A percentile compares a stretch with the other conserved stretches of the same genome.
Evolutionary conservation across 1,284 basidiomycete genomes (phyloP).

Genomic region (Cystobasidium sp.): DNA sequence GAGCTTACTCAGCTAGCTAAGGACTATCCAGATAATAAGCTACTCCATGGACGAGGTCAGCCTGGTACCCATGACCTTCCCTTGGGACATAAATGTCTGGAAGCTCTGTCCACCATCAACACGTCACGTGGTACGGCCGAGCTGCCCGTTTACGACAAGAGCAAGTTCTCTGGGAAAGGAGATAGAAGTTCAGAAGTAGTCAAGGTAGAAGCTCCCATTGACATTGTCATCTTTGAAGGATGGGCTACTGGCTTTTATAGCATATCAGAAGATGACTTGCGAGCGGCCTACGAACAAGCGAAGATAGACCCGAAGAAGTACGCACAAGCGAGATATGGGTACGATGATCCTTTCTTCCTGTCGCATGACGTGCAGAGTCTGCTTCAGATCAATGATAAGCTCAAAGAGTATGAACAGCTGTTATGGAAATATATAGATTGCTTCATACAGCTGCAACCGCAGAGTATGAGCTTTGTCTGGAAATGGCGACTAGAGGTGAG

Average conservation of each 20-base stretch:
- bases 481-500: slow-evolving; percentile 51
- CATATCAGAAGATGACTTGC: slow-evolving; percentile 55
- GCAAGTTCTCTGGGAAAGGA: slow-evolving; percentile 74
- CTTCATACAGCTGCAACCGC: slow-evolving; percentile 68
- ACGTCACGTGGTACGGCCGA: slow-evolving; percentile 59
- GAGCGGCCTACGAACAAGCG: slow-evolving; percentile 54
- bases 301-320: slow-evolving; percentile 20
- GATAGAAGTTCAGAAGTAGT: slow-evolving; percentile 67
- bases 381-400: slow-evolving; percentile 65
- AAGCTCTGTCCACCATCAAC: slow-evolving; percentile 63
- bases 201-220: slow-evolving; percentile 62
- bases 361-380: slow-evolving; percentile 61
- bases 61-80: slow-evolving; percentile 83
- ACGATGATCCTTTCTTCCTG: slow-evolving; percentile 50
- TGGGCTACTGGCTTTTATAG: slow-evolving; percentile 61
- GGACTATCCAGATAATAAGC: slow-evolving; percentile 65
- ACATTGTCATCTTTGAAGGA: slow-evolving; percentile 84
- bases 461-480: slow-evolving; percentile 50
- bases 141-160: slow-evolving; percentile 87
- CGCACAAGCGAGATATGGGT: slow-evolving; percentile 41
- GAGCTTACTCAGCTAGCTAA: slow-evolving; percentile 64
- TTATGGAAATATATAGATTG: slow-evolving; percentile 72
- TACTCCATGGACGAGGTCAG: slow-evolving; percentile 77
- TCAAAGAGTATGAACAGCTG: slow-evolving; percentile 64
- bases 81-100: slow-evolving; percentile 66